Evolutionary conservation across 768 basidiomycete species (phyloP).

Genomic region (Naematelia aurantialba): DNA sequence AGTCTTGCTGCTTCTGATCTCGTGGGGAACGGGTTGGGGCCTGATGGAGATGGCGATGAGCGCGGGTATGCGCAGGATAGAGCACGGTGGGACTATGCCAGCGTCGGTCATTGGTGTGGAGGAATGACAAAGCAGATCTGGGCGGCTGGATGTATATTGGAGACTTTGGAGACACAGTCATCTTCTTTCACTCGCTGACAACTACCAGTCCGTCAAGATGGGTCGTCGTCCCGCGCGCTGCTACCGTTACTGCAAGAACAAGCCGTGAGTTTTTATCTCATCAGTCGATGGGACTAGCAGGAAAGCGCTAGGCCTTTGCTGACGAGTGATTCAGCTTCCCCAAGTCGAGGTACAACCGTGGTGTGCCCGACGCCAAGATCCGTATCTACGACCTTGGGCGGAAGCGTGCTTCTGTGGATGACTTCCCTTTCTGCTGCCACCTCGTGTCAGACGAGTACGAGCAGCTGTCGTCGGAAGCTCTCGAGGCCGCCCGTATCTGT

Average conservation of each 20-base stretch:
- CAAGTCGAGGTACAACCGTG: constrained; percentile 79
- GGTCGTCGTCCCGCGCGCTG: constrained; percentile 96
- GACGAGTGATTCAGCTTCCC: constrained; percentile 40
- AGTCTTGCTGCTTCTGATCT: constrained; percentile 8
- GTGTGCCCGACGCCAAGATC: constrained; percentile 93
- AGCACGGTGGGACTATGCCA: not conserved
- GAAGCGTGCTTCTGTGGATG: constrained; percentile 93
- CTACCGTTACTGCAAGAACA: constrained; percentile 99
- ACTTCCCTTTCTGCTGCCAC: constrained; percentile 90
- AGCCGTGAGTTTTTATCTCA: constrained; percentile 63
- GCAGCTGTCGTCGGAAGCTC: constrained; percentile 88
- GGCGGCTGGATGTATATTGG: not conserved
- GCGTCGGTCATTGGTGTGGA: too few relatives aligned
- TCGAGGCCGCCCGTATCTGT: constrained; percentile 97
- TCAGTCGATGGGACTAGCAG: not conserved
- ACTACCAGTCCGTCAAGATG: constrained; percentile 58
- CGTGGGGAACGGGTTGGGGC: too few relatives aligned
- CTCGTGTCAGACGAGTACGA: constrained; percentile 98
- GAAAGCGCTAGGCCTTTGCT: not conserved
- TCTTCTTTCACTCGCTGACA: constrained; percentile 9
- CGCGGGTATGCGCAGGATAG: not conserved
- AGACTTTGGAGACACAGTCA: not conserved
- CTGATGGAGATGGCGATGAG: not conserved
- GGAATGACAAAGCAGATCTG: not conserved
- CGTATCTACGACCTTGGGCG: constrained; percentile 93